These are phyloP conservation scores for Saxophila tyrrhenica DNA, from an alignment of 495 filamentous ascomycete species.

Conservation along the genomic window DNA sequence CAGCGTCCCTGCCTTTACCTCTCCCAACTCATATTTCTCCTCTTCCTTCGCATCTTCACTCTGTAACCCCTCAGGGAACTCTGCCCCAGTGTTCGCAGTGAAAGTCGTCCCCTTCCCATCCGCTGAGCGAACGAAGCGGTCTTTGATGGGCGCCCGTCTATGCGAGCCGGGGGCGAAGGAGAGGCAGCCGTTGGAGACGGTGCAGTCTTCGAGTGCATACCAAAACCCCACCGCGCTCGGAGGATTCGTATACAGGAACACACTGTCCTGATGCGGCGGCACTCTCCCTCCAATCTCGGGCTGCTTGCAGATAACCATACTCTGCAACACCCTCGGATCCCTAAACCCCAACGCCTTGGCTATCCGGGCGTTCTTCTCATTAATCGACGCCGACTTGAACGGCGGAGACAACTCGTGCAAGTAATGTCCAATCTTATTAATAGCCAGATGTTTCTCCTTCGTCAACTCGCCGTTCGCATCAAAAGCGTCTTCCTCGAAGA, in stretches of 20 bases:
- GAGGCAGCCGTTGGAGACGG: conserved; percentile 72
- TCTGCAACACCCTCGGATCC: conserved; percentile 71
- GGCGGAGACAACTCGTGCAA: conserved; percentile 64
- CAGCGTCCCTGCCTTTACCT: conserved; percentile 77
- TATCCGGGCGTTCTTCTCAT: conserved; percentile 47
- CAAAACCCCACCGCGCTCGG: conserved; percentile 87
- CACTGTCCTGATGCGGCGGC: conserved; percentile 77
- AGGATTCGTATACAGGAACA: conserved; percentile 85
- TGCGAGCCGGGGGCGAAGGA: conserved; percentile 77
- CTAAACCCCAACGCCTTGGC: conserved; percentile 59
- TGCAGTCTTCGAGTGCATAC: conserved; percentile 91
- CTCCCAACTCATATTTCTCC: conserved; percentile 54
- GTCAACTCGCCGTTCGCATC: conserved; percentile 44
- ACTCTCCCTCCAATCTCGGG: conserved; percentile 88
- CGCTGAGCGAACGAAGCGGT: conserved; percentile 61
- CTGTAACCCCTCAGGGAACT: conserved; percentile 36
- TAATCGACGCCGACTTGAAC: conserved; percentile 53
- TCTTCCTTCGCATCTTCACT: conserved; percentile 19
- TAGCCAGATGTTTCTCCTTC: conserved; percentile 67
- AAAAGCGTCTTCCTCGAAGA: conserved; percentile 88
- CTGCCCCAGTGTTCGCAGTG: conserved; percentile 35
- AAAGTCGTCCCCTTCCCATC: conserved; percentile 46
- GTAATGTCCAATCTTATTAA: conserved; percentile 96
- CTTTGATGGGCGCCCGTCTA: conserved; percentile 47
- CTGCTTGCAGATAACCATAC: conserved; percentile 98